Base-by-base conservation (phyloP, 257 asterid genomes). In the Verbena officinalis region DNA sequence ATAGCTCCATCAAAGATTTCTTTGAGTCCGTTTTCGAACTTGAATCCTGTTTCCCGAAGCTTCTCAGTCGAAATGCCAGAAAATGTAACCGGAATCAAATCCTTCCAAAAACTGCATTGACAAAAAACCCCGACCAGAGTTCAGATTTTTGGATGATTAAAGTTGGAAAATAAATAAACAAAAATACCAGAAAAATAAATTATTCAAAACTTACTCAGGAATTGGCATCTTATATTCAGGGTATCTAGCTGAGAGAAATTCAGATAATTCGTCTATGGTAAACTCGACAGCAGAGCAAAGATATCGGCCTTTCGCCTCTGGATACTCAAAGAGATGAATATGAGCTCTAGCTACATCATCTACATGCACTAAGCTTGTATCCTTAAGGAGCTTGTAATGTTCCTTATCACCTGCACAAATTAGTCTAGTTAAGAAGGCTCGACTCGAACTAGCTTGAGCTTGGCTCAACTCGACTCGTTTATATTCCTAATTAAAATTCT, bases 261-360 rank as follows among this genome's bases (percentile, higher is more conserved):
- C 78, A 17, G 48, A 36, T 64, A 84, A 33, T 2, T 84, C 62
- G 0, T 73, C 39, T 0, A 76, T 64, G 1, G 75, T 66, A 17
- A 72, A 66, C 3, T 81, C 83, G 14, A 68, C 52, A 33, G 71
- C 78, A 7, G 83, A 43, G n/a, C 79, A 68, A 20, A 87, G 58
- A 59, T 82, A 84, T n/a, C 90, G 67, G 23, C 92, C 90, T 14
- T 77, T 82, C 0, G 87, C 90, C 17, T 71, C 19, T 1, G 75
- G 76, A 36, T 74, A 13, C 73, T 84, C 92, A 3, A 87, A 61
- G 0, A 87, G 69, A 11, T 78, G 83, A 12, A 84, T 75, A n/a
- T 82, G 95, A 22, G 92, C 90, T 39, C 81, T 76, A 2, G 81
- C 87, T 3, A 80, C 75, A 23, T 87, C 95, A 12, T 84, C 80